Evolutionary conservation across 768 basidiomycete species (phyloP).

Genomic region (Hericium alpestre): DNA sequence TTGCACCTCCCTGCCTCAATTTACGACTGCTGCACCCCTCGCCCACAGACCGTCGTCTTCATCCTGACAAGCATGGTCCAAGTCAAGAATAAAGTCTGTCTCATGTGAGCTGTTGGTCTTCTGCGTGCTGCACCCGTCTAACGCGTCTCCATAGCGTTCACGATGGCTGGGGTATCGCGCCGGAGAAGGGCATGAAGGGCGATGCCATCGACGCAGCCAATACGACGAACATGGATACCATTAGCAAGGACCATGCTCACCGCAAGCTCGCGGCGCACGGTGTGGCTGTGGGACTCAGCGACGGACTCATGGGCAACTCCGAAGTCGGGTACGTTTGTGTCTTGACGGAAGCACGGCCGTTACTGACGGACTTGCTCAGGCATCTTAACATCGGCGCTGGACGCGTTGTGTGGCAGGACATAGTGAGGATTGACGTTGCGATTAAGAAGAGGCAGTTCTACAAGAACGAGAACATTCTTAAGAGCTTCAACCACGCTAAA

Average conservation of each 20-base stretch:
- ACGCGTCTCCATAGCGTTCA: slow-evolving; percentile 50
- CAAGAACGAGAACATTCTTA: slow-evolving; percentile 62
- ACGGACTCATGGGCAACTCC: slow-evolving; percentile 96
- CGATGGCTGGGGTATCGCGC: slow-evolving; percentile 89
- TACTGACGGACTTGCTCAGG: slow-evolving; percentile 27
- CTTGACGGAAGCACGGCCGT: neutral
- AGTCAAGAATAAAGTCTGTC: slow-evolving; percentile 82
- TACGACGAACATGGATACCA: slow-evolving; percentile 83
- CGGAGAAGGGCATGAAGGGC: slow-evolving; percentile 60
- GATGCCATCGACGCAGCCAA: slow-evolving; percentile 80
- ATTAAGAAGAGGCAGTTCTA: slow-evolving; percentile 87
- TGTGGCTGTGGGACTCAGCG: slow-evolving; percentile 83
- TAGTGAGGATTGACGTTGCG: slow-evolving; percentile 85
- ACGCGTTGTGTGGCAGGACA: slow-evolving; percentile 94
- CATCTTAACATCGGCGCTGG: slow-evolving; percentile 95
- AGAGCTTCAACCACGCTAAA: slow-evolving; percentile 68
- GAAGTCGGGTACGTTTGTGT: slow-evolving; percentile 73
- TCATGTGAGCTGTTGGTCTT: slow-evolving; percentile 49
- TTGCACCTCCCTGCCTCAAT: neutral
- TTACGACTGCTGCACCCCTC: neutral
- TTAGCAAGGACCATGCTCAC: slow-evolving; percentile 66
- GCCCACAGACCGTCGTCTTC: neutral
- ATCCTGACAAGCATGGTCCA: slow-evolving; percentile 27
- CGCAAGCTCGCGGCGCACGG: slow-evolving; percentile 76
- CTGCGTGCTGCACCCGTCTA: neutral